phyloP scores from a whole-genome alignment of 2,329 filamentous ascomycete species.

The Pseudogymnoascus verrucosus region DNA sequence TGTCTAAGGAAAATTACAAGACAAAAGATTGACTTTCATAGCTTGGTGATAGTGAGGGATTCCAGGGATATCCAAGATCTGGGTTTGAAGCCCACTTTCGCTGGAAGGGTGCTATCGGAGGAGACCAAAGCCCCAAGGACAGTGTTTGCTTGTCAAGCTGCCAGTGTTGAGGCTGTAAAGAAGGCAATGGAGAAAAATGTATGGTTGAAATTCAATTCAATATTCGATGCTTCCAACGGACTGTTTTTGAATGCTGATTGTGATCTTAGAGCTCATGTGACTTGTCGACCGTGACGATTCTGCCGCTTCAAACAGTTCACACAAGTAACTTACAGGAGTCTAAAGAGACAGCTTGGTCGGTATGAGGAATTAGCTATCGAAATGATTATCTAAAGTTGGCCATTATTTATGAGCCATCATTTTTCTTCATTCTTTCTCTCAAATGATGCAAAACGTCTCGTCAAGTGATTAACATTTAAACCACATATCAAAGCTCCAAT shows the following conservation, averaged over 20 bases:
- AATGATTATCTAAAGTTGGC: too few species aligned
- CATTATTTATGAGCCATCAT: too few species aligned
- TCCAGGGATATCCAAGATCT: not conserved
- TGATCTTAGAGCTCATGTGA: not conserved
- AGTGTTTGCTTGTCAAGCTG: not conserved
- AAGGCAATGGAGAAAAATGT: not conserved
- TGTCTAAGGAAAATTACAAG: too few species aligned
- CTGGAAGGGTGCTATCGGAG: not conserved
- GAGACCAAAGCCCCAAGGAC: not conserved
- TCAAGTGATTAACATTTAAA: too few species aligned
- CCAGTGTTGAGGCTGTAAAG: not conserved
- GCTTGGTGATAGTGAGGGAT: not conserved
- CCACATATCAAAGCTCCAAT: too few species aligned
- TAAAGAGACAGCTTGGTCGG: too few species aligned
- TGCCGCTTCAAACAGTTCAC: not conserved
- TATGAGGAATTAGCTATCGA: too few species aligned
- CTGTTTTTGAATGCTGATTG: not conserved
- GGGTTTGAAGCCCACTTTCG: not conserved
- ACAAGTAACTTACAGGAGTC: not conserved
- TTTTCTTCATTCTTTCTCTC: not conserved
- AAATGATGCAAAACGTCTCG: not conserved
- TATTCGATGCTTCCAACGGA: not conserved
- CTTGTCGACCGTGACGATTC: not conserved
- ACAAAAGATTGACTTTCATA: not conserved
- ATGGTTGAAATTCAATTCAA: not conserved